A percentile compares a stretch with the other conserved stretches of the same genome.
Conservation (phyloP, 192 early-diverging fungal genomes). For the Coemansia sp. region DNA sequence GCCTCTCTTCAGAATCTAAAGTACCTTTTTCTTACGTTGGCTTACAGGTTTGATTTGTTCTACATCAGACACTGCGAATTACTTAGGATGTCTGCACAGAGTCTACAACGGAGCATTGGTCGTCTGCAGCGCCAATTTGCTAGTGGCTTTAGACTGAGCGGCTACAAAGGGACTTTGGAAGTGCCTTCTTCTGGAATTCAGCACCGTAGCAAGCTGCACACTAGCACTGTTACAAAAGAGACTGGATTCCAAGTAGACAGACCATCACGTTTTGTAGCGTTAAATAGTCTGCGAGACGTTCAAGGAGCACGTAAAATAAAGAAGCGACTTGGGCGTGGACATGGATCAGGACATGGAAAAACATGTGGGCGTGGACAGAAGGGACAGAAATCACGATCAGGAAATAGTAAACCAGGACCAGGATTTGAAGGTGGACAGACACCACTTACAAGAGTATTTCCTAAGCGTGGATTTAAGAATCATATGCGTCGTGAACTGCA, state of each 20-base stretch:
- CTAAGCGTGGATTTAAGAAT: conserved; percentile 84
- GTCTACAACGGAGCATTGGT: neutral
- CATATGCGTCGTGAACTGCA: conserved; percentile 59
- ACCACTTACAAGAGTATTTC: conserved; percentile 75
- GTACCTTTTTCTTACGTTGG: neutral
- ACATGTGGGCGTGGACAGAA: conserved; percentile 90
- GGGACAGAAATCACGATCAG: conserved; percentile 80
- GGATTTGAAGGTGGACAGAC: conserved; percentile 95
- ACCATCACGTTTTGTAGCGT: conserved; percentile 22
- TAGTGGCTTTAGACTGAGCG: conserved; percentile 11
- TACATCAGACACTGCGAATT: neutral
- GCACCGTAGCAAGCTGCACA: conserved; percentile 14
- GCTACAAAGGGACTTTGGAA: neutral
- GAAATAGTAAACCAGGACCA: conserved; percentile 72
- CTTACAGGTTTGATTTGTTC: neutral
- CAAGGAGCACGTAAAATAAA: conserved; percentile 42
- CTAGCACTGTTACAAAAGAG: conserved; percentile 1
- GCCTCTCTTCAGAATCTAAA: neutral
- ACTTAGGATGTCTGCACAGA: conserved; percentile 4
- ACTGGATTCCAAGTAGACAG: conserved; percentile 12
- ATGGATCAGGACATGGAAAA: conserved; percentile 84
- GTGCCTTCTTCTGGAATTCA: neutral
- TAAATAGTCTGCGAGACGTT: conserved; percentile 46
- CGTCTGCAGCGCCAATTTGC: conserved; percentile 17
- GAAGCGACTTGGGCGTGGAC: conserved; percentile 76